These are phyloP conservation scores for Fusarium metavorans DNA, from an alignment of 2,329 filamentous ascomycete species.

Conservation along the genomic window DNA sequence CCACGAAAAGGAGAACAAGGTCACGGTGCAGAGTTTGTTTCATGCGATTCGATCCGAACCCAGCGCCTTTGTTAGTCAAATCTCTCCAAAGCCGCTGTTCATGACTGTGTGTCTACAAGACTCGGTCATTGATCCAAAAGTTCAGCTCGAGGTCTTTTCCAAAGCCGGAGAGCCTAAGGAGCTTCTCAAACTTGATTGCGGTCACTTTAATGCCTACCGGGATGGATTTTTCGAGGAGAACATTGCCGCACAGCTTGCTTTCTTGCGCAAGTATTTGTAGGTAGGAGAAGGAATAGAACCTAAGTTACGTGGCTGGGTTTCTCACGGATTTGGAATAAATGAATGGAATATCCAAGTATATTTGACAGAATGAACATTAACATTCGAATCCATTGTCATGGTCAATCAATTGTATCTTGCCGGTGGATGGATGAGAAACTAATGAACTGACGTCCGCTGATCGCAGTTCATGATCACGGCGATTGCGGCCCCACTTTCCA, in stretches of 20 bases:
- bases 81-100: neutral
- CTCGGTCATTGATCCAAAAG: neutral
- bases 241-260: neutral
- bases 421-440: too few species aligned
- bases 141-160: neutral
- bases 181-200: neutral
- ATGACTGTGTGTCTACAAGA: neutral
- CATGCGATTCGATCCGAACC: neutral
- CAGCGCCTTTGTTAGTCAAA: neutral
- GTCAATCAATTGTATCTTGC: too few species aligned
- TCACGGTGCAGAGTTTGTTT: neutral
- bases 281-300: neutral
- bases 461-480: neutral
- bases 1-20: neutral
- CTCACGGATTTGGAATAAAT: too few species aligned
- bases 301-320: neutral
- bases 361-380: too few species aligned
- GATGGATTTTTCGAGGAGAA: neutral
- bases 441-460: too few species aligned
- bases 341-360: too few species aligned
- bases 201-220: neutral
- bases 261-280: neutral
- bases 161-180: neutral
- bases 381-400: too few species aligned
- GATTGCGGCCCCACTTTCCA: slow-evolving; percentile 22